phyloP scores from a whole-genome alignment of 768 basidiomycete genomes.

The Tephrocybe sp. region DNA sequence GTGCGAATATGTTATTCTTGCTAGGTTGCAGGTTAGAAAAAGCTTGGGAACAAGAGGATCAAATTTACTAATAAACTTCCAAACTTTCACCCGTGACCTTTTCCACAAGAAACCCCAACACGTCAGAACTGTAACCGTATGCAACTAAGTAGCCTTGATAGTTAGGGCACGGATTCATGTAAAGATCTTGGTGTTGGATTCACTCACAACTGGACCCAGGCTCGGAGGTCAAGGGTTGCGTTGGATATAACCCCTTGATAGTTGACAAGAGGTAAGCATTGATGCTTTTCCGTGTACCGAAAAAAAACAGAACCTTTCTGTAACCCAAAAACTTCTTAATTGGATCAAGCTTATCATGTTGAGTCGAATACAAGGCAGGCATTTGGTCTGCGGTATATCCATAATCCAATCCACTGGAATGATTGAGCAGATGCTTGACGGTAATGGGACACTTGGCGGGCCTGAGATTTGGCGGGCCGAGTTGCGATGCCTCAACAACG shows the following conservation, averaged over 20 bases:
- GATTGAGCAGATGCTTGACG: conserved; percentile 21
- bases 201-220: conserved; percentile 28
- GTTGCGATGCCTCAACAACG: conserved; percentile 2
- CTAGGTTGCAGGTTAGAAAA: conserved; percentile 6
- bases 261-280: no score
- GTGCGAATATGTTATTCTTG: conserved; percentile 21
- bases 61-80: conserved; percentile 28
- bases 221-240: conserved; percentile 23
- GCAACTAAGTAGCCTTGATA: no score
- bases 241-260: conserved; percentile 21
- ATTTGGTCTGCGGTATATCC: conserved; percentile 4
- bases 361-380: conserved; percentile 2
- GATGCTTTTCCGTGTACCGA: no score
- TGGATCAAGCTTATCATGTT: conserved; percentile 18
- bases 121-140: conserved; percentile 25
- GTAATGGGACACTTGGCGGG: conserved; percentile 18
- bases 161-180: no score
- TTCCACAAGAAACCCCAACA: conserved; percentile 27
- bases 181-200: background rate
- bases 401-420: conserved; percentile 25
- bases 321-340: conserved; percentile 14
- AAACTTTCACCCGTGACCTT: conserved; percentile 23
- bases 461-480: background rate
- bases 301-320: conserved; percentile 13
- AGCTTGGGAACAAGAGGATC: background rate